A percentile compares a stretch with the other conserved stretches of the same genome.
Evolutionary conservation across 805 yeast species (phyloP).

Genomic region (Teunomyces gatunensis): DNA sequence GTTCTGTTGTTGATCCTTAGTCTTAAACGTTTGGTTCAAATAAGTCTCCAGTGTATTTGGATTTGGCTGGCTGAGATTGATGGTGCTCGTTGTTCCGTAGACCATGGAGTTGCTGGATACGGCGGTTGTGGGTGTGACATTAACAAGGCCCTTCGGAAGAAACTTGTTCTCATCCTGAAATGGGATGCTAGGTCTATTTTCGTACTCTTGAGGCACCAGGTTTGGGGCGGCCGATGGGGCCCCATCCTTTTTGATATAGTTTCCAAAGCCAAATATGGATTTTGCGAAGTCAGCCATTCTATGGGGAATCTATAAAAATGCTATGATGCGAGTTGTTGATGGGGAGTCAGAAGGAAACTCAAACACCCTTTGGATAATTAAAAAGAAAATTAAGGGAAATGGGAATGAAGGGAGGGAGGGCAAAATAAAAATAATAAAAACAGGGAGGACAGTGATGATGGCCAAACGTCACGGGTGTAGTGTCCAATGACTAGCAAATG

Average conservation of each 20-base stretch:
- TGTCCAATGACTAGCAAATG: background rate
- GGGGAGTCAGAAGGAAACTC: background rate
- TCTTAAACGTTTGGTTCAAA: slow-evolving; percentile 23
- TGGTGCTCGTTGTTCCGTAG: slow-evolving; percentile 57
- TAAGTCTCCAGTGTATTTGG: slow-evolving; percentile 18
- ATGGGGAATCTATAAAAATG: background rate
- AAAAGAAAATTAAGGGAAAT: background rate
- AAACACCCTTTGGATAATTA: background rate
- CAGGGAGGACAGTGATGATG: background rate
- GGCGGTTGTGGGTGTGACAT: slow-evolving; percentile 65
- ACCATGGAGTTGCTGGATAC: slow-evolving; percentile 60
- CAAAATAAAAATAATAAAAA: too few relatives aligned
- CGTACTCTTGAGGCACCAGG: background rate
- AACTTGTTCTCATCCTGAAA: slow-evolving; percentile 17
- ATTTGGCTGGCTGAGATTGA: slow-evolving; percentile 10
- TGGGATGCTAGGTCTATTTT: background rate
- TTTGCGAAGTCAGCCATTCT: slow-evolving; percentile 46
- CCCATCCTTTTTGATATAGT: slow-evolving; percentile 29
- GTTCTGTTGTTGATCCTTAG: slow-evolving; percentile 10
- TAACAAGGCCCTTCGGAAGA: slow-evolving; percentile 36
- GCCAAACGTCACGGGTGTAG: background rate
- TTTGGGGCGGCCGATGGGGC: slow-evolving; percentile 7
- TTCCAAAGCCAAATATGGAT: slow-evolving; percentile 41
- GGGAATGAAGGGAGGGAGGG: background rate
- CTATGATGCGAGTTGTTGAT: background rate